Evolutionary conservation across 1,284 basidiomycete genomes (phyloP).

Genomic region (Puccinia triticina): DNA sequence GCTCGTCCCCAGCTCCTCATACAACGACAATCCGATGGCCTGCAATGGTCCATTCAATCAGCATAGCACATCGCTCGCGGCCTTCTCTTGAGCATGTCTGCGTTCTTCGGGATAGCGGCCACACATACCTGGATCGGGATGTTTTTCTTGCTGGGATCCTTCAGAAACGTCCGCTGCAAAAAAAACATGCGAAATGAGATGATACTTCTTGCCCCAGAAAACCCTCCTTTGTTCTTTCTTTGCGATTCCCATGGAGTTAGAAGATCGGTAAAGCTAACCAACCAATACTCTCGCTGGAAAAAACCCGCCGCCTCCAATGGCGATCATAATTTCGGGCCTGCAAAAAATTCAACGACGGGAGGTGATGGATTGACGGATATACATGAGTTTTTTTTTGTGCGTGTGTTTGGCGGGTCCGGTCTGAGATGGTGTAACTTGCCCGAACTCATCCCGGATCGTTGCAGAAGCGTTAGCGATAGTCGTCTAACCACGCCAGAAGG

Average conservation of each 20-base stretch:
- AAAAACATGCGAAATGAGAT: no score
- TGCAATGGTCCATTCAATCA: slow-evolving; percentile 61
- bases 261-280: slow-evolving; percentile 12
- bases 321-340: slow-evolving; percentile 67
- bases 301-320: slow-evolving; percentile 77
- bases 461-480: slow-evolving; percentile 24
- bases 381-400: background rate
- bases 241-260: no score
- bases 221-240: background rate
- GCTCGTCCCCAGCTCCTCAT: slow-evolving; percentile 69
- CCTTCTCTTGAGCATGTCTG: no score
- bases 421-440: background rate
- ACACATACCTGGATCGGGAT: slow-evolving; percentile 50
- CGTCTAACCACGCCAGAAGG: background rate
- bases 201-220: no score
- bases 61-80: no score
- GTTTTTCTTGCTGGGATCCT: slow-evolving; percentile 69
- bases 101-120: background rate
- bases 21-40: slow-evolving; percentile 88
- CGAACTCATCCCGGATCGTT: slow-evolving; percentile 41
- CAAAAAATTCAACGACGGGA: background rate
- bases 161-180: slow-evolving; percentile 77
- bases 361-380: no score
- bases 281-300: slow-evolving; percentile 90
- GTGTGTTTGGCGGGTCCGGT: no score